phyloP scores from a whole-genome alignment of 805 yeast genomes.

The Komagataella pseudopastoris region DNA sequence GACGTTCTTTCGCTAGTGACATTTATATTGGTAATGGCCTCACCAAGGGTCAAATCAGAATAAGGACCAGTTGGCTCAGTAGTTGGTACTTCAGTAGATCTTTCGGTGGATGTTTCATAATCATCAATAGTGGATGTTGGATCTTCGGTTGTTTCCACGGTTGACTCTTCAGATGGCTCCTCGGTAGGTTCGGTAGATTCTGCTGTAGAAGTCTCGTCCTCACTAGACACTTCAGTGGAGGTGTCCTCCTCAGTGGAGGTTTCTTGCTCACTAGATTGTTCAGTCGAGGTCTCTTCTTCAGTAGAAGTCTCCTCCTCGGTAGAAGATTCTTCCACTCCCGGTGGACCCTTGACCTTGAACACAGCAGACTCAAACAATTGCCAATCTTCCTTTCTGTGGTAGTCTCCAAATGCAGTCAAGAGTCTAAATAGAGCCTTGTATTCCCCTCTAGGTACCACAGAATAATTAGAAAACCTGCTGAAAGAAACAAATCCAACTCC shows the following conservation, averaged over 20 bases:
- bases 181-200: neutral
- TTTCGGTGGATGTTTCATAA: neutral
- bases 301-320: no score
- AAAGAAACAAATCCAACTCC: slow-evolving; percentile 1
- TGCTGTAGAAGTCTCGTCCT: neutral
- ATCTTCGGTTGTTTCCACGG: neutral
- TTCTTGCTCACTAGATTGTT: neutral
- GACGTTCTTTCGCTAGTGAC: neutral
- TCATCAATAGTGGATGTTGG: neutral
- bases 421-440: slow-evolving; percentile 4
- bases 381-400: slow-evolving; percentile 4
- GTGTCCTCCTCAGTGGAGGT: neutral
- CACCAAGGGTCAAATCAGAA: neutral
- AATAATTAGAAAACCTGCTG: slow-evolving; percentile 1
- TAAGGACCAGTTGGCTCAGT: neutral
- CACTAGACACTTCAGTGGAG: neutral
- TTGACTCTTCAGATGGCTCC: neutral
- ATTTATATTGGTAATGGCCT: neutral
- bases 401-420: slow-evolving; percentile 5
- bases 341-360: neutral
- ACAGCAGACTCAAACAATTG: slow-evolving; percentile 4
- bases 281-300: neutral
- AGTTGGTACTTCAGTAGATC: neutral
- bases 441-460: slow-evolving; percentile 2
- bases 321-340: neutral